Evolutionary conservation across 2,329 filamentous ascomycete species (phyloP), one percentile per base, ranked within the genome.

Genomic region (Penicillium aurantiogriseum): DNA sequence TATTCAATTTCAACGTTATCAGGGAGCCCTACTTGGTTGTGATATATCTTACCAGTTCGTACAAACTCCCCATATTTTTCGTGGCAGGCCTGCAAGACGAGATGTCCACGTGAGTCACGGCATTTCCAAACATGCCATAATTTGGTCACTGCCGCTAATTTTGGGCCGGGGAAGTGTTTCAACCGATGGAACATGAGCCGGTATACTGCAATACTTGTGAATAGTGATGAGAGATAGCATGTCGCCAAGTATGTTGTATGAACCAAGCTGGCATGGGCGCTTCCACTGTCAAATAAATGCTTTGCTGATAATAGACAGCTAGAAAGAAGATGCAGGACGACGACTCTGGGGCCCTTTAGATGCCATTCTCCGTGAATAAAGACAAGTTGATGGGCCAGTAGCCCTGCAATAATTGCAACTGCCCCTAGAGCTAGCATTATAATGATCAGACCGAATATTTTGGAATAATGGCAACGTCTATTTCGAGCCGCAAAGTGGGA

Each of bases 351-450:
- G 5, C 29, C 51, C 10, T 35, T 46, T 0, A 58, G 45, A 42
- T 58, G 56, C 56, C 56, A 58, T 35, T 58, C 56, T n/a, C 56
- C 56, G 4, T 48, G 38, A 29, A 58, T 55, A 42, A 55, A 58
- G 15, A 55, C 31, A 13, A 54, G 17, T 9, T 21, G 29, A 23
- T 54, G 52, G 25, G 19, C 52, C 5, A 54, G 27, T 27, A 54
- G 7, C 10, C 45, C 52, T 7, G 10, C 19, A 15, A 35, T 23
- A 13, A 36, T n/a, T 19, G 52, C 52, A 21, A 54, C 11, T 33
- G 2, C 15, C 29, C 23, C 36, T 5, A 36, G 15, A 2, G 15
- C 21, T 50, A 40, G 5, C 52, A 54, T 54, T 2, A 21, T 11
- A 1, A 23, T 17, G 7, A 35, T 19, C 10, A 10, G 25, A 10